Evolutionary conservation across 129 eudicot species (phyloP).

Genomic region (Ambrosia artemisiifolia): DNA sequence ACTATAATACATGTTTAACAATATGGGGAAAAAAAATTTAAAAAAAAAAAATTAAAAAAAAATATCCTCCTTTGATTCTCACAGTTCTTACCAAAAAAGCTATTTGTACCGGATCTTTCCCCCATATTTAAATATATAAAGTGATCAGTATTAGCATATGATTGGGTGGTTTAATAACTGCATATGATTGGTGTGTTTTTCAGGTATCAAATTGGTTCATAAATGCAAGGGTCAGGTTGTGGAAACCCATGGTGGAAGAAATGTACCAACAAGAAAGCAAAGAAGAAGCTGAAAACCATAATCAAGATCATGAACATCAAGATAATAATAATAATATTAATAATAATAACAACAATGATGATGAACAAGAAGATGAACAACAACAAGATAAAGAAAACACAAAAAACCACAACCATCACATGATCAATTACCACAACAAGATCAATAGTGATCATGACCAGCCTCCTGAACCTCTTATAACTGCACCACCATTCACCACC

Average conservation of each 20-base stretch:
- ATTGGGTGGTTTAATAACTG: slow-evolving; percentile 3
- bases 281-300: slow-evolving; percentile 47
- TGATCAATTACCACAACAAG: slow-evolving; percentile 4
- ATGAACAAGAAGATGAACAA: slow-evolving; percentile 13
- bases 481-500: slow-evolving; percentile 2
- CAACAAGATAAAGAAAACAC: slow-evolving; percentile 25
- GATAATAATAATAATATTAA: background rate
- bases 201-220: slow-evolving; percentile 99
- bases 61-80: too few species aligned
- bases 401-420: background rate
- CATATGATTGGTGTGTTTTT: slow-evolving; percentile 3
- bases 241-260: slow-evolving; percentile 99
- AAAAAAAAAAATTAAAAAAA: too few species aligned
- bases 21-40: too few species aligned
- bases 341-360: background rate
- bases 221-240: slow-evolving; percentile 93
- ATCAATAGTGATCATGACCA: background rate
- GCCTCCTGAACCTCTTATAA: slow-evolving; percentile 2
- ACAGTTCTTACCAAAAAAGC: too few species aligned
- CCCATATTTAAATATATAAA: slow-evolving; percentile 12
- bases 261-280: slow-evolving; percentile 94
- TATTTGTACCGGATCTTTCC: too few species aligned
- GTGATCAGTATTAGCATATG: background rate
- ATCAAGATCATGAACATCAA: slow-evolving; percentile 25
- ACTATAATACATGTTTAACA: too few species aligned